Conservation (phyloP, 306 rosid species). For the Begonia masoniana region DNA sequence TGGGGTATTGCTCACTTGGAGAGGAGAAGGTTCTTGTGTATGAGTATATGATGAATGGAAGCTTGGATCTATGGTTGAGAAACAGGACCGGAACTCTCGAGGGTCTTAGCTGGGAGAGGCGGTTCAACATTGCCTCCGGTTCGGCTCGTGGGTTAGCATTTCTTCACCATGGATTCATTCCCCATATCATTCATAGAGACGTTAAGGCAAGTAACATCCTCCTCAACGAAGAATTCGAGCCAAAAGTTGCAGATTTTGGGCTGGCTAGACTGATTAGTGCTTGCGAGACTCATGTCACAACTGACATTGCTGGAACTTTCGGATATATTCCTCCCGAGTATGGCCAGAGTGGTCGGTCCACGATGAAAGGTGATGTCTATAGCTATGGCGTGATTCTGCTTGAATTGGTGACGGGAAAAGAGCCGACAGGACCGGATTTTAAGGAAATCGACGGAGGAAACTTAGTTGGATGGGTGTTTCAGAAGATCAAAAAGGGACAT, state of each 20-base stretch:
- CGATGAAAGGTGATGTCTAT: slow-evolving; percentile 84
- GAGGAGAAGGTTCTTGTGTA: slow-evolving; percentile 95
- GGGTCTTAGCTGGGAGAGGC: slow-evolving; percentile 73
- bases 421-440: slow-evolving; percentile 91
- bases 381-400: slow-evolving; percentile 90
- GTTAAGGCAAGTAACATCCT: slow-evolving; percentile 89
- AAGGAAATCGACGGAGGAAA: slow-evolving; percentile 95
- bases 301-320: slow-evolving; percentile 94
- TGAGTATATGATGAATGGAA: slow-evolving; percentile 90
- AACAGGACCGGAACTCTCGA: slow-evolving; percentile 73
- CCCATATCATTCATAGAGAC: slow-evolving; percentile 95
- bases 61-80: slow-evolving; percentile 93
- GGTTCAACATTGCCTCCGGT: slow-evolving; percentile 58
- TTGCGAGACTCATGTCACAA: slow-evolving; percentile 83
- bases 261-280: slow-evolving; percentile 88
- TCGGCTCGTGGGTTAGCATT: slow-evolving; percentile 81
- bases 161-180: slow-evolving; percentile 86
- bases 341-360: slow-evolving; percentile 92
- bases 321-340: slow-evolving; percentile 99
- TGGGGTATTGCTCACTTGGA: slow-evolving; percentile 85
- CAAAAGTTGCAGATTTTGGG: slow-evolving; percentile 91
- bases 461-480: slow-evolving; percentile 88
- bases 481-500: slow-evolving; percentile 60
- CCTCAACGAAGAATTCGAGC: slow-evolving; percentile 75
- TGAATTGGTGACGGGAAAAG: slow-evolving; percentile 84